A percentile compares a stretch with the other conserved stretches of the same genome.
phyloP scores from a whole-genome alignment of 1,284 basidiomycete genomes.

The Serendipita sp. region DNA sequence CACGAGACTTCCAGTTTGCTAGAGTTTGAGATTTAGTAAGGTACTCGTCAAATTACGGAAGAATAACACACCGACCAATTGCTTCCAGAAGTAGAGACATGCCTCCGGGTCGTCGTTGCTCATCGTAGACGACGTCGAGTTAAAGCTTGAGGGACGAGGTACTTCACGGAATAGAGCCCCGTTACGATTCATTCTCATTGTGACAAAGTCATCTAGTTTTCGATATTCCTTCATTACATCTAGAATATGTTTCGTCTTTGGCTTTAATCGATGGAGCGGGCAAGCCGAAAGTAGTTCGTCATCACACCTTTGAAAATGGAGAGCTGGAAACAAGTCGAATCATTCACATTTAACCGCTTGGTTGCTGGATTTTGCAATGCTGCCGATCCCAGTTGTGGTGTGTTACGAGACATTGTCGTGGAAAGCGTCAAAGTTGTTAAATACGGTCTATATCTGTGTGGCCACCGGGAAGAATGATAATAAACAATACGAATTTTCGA shows the following conservation, averaged over 20 bases:
- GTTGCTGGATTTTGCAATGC: slow-evolving; percentile 49
- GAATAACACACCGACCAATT: slow-evolving; percentile 56
- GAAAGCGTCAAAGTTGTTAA: not conserved
- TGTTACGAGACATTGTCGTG: slow-evolving; percentile 33
- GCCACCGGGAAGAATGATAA: too few species aligned
- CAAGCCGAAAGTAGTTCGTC: slow-evolving; percentile 8
- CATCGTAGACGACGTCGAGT: not conserved
- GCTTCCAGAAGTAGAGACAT: slow-evolving; percentile 67
- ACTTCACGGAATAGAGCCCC: slow-evolving; percentile 66
- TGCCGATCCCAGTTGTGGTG: slow-evolving; percentile 46
- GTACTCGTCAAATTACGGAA: slow-evolving; percentile 5
- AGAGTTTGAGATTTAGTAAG: not conserved
- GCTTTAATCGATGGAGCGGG: slow-evolving; percentile 11
- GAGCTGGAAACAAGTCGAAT: slow-evolving; percentile 64
- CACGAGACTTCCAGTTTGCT: slow-evolving; percentile 77
- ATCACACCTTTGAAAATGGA: slow-evolving; percentile 67
- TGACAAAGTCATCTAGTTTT: slow-evolving; percentile 69
- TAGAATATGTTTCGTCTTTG: slow-evolving; percentile 21
- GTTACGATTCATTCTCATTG: slow-evolving; percentile 72
- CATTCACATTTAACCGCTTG: slow-evolving; percentile 39
- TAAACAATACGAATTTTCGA: too few species aligned
- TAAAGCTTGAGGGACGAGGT: slow-evolving; percentile 29
- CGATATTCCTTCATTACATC: slow-evolving; percentile 78
- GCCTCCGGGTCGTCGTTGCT: slow-evolving; percentile 30
- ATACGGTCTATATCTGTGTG: not conserved